A percentile compares a stretch with the other conserved stretches of the same genome.
phyloP scores from a whole-genome alignment of 78 protist genomes.

The Chrysochromulina parva region DNA sequence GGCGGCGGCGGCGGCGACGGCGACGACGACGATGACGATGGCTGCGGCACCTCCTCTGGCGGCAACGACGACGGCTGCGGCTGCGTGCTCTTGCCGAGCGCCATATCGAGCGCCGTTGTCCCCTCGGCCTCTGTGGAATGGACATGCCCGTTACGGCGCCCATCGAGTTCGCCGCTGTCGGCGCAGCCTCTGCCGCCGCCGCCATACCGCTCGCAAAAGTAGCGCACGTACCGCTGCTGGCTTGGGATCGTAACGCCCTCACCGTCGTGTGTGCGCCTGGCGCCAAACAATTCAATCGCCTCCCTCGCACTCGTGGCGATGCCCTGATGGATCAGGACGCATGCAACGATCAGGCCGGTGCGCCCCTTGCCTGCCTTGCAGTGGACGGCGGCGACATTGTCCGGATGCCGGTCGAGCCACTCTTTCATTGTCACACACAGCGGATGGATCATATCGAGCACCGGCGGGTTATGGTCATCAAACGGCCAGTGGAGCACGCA shows the following conservation, averaged over 20 bases:
- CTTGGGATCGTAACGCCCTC: conserved; percentile 70
- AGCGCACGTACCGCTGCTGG: conserved; percentile 70
- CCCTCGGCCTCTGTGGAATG: too few species aligned
- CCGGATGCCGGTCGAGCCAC: conserved; percentile 64
- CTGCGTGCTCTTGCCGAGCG: too few species aligned
- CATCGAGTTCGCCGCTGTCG: too few species aligned
- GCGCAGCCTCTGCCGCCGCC: neutral
- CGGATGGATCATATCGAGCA: conserved; percentile 1
- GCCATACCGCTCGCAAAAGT: neutral
- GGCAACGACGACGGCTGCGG: too few species aligned
- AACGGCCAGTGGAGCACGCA: neutral
- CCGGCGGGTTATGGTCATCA: conserved; percentile 29
- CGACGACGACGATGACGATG: too few species aligned
- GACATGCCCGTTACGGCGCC: too few species aligned
- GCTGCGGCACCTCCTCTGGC: too few species aligned
- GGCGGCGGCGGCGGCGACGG: too few species aligned
- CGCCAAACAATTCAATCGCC: conserved; percentile 53
- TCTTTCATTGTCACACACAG: conserved; percentile 23
- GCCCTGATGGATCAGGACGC: conserved; percentile 1
- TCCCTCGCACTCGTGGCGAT: conserved; percentile 6
- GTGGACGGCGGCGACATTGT: conserved; percentile 82
- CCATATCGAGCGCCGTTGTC: too few species aligned
- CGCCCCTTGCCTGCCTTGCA: conserved; percentile 87
- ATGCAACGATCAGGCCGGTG: conserved; percentile 60
- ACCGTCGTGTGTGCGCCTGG: conserved; percentile 46